A percentile compares a stretch with the other conserved stretches of the same genome.
Evolutionary conservation across 495 filamentous ascomycete species (phyloP).

Genomic region (Immersiella caudata): DNA sequence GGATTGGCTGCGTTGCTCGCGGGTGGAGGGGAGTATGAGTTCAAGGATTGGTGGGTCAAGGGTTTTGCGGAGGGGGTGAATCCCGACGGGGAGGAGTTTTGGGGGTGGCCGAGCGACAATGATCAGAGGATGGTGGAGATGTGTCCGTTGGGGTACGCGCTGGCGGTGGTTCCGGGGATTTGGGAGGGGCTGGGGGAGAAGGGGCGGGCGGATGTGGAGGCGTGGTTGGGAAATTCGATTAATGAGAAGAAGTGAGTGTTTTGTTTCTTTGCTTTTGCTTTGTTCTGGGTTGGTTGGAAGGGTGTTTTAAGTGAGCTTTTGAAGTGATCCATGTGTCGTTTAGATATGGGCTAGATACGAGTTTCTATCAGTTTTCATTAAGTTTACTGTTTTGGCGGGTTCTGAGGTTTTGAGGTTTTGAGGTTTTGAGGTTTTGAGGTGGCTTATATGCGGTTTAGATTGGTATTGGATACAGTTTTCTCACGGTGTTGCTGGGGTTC

Average conservation of each 20-base stretch:
- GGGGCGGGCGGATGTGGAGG: conserved; percentile 63
- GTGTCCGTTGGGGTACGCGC: conserved; percentile 68
- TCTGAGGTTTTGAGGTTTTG: no score
- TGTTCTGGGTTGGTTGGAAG: no score
- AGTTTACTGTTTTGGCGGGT: no score
- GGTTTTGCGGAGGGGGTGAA: conserved; percentile 71
- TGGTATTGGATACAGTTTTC: not conserved
- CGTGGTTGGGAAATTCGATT: conserved; percentile 69
- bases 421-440: no score
- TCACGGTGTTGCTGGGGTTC: no score
- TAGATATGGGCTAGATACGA: not conserved
- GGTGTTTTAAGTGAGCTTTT: no score
- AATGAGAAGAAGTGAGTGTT: conserved; percentile 65
- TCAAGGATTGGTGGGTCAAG: conserved; percentile 64
- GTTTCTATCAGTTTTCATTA: no score
- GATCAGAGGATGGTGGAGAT: conserved; percentile 88
- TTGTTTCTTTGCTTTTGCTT: not conserved
- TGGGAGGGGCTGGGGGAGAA: conserved; percentile 65
- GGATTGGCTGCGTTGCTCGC: conserved; percentile 69
- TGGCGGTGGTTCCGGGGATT: conserved; percentile 66
- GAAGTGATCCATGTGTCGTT: no score
- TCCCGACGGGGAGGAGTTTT: conserved; percentile 67
- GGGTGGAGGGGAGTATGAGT: conserved; percentile 64
- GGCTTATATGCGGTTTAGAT: no score
- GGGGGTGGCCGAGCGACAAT: conserved; percentile 70